Base-by-base conservation (phyloP, 345 rosid species). In the Acer saccharum region DNA sequence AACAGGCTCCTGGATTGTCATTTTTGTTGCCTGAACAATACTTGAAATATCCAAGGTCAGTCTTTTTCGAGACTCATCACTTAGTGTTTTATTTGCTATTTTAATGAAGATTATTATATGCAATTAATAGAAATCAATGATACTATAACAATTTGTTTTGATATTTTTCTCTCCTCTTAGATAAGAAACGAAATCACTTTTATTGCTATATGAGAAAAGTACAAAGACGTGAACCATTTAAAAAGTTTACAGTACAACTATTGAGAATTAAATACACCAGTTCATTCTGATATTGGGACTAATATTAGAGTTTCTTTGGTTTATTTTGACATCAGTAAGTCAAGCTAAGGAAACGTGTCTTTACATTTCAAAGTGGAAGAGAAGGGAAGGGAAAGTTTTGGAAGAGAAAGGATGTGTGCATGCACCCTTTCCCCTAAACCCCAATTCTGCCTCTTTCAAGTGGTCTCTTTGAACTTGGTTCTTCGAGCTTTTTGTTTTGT, bases 1-100 rank as follows among this genome's bases (percentile, higher is more conserved):
- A n/a, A n/a, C n/a, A n/a, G n/a, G n/a, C n/a, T n/a, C n/a, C n/a
- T n/a, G n/a, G n/a, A n/a, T n/a, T n/a, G n/a, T n/a, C 98, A 39
- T 95, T 95, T 89, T 79, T 95, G 89, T 83, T 95, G 84, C 99
- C 99, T 39, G 74, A 84, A 81, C 97, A 92, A 65, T 95, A 90
- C 89, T 67, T 83, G 87, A 90, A 89, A 76, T 95, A 91, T 82
- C 99, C 99, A 11, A 93, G 97, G 98, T 90, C 69, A 82, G 85
- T 81, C 77, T 46, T 68, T 78, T 81, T 32, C 25, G 25, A 27
- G 17, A 20, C 35, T 64, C 69, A 21, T 81, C n/a, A 35, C 23
- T 75, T 48, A 41, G 12, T 20, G 17, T 48, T 39, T 50, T 14
- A n/a, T 77, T 76, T 12, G 58, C 54, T 69, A 9, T 67, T 74